Evolutionary conservation across 805 yeast species (phyloP).

Genomic region (Candida arabinofermentans): DNA sequence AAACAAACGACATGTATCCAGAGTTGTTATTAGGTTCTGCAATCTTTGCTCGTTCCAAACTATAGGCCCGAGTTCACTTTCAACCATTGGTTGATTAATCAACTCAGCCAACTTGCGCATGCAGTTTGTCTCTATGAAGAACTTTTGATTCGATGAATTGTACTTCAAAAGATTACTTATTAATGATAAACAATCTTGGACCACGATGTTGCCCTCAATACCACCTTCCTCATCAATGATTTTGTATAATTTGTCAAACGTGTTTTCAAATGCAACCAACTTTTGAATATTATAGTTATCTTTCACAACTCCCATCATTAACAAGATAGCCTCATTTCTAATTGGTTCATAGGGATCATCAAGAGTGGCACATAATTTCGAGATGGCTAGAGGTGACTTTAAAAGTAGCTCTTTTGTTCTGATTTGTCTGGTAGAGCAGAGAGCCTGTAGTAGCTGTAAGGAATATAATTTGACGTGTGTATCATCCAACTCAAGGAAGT

Average conservation of each 20-base stretch:
- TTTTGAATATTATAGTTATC: constrained; percentile 86
- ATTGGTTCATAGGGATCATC: constrained; percentile 77
- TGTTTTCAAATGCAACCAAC: constrained; percentile 89
- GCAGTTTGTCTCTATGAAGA: constrained; percentile 82
- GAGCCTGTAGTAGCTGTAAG: constrained; percentile 78
- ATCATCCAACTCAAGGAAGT: constrained; percentile 44
- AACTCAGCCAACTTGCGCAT: constrained; percentile 60
- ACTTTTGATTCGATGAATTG: constrained; percentile 86
- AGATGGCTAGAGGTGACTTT: constrained; percentile 72
- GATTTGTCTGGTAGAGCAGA: constrained; percentile 70
- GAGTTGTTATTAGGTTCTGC: constrained; percentile 58
- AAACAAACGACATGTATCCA: constrained; percentile 71
- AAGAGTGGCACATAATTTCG: constrained; percentile 61
- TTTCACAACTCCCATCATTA: constrained; percentile 79
- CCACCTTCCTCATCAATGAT: constrained; percentile 88
- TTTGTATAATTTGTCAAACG: constrained; percentile 77
- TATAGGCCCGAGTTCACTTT: constrained; percentile 38
- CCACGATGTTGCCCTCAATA: constrained; percentile 80
- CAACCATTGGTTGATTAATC: constrained; percentile 56
- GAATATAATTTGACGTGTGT: constrained; percentile 80
- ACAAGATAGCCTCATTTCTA: constrained; percentile 79
- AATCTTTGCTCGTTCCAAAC: constrained; percentile 77
- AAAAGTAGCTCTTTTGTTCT: constrained; percentile 72
- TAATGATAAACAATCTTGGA: constrained; percentile 81
- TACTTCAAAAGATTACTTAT: constrained; percentile 69